Evolutionary conservation across 2,329 filamentous ascomycete genomes (phyloP).

Genomic region (Corynespora cassiicola): DNA sequence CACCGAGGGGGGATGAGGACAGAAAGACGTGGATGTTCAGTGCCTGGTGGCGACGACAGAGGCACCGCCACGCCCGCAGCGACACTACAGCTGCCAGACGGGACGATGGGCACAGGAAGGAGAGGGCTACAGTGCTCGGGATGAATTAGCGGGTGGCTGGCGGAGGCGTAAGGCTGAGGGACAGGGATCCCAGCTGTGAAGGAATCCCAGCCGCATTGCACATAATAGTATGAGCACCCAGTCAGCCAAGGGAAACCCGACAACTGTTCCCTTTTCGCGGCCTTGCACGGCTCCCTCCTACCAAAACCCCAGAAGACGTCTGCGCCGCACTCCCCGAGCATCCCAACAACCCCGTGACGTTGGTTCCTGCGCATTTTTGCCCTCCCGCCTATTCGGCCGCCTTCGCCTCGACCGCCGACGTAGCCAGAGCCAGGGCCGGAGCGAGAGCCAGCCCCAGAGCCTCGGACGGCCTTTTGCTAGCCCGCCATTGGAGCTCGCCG

Average conservation of each 20-base stretch:
- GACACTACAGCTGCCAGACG: conserved; percentile 7
- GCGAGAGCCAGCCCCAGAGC: too few species aligned
- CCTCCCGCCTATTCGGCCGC: neutral
- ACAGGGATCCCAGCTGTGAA: conserved; percentile 15
- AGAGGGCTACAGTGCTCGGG: neutral
- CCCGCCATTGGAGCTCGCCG: conserved; percentile 12
- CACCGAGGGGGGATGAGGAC: too few species aligned
- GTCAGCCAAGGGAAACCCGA: conserved; percentile 1
- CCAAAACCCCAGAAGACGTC: too few species aligned
- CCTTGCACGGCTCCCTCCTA: too few species aligned
- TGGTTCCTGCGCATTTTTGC: too few species aligned
- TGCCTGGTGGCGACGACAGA: neutral
- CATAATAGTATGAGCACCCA: conserved; percentile 3
- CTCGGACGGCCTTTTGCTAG: conserved; percentile 10
- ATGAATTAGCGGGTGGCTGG: conserved; percentile 9
- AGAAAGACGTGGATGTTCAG: too few species aligned
- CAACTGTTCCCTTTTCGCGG: conserved; percentile 5
- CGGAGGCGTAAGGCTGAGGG: conserved; percentile 20
- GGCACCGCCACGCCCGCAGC: neutral
- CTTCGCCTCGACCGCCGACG: too few species aligned
- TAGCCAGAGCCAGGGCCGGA: too few species aligned
- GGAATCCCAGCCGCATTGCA: conserved; percentile 8
- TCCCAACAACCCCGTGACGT: too few species aligned
- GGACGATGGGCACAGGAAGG: conserved; percentile 6
- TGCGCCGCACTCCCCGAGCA: too few species aligned